These are phyloP conservation scores for Ampelomyces quisqualis DNA, from an alignment of 2,329 filamentous ascomycete genomes.

Conservation along the genomic window DNA sequence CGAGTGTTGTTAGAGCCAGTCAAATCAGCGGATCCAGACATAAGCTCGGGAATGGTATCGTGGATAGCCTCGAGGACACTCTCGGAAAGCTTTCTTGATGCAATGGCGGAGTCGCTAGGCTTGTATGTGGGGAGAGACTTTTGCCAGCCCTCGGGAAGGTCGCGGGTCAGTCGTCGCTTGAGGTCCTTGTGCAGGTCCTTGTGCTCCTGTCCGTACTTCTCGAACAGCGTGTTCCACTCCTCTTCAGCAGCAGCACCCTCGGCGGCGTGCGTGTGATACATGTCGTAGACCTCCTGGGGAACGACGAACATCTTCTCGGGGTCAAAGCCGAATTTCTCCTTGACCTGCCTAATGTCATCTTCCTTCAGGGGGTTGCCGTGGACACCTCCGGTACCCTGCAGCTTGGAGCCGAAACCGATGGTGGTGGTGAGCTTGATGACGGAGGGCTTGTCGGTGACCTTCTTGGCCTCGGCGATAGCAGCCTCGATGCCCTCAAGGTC, in stretches of 20 bases:
- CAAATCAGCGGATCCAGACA: slow-evolving; percentile 96
- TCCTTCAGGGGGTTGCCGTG: slow-evolving; percentile 95
- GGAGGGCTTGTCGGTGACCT: slow-evolving; percentile 92
- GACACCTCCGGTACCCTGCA: slow-evolving; percentile 91
- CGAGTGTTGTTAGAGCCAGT: slow-evolving; percentile 98
- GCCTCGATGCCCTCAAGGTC: slow-evolving; percentile 85
- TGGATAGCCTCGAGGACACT: slow-evolving; percentile 87
- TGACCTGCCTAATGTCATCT: slow-evolving; percentile 90
- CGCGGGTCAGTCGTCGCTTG: slow-evolving; percentile 72
- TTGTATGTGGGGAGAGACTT: slow-evolving; percentile 91
- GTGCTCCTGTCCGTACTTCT: slow-evolving; percentile 80
- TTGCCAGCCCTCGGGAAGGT: slow-evolving; percentile 95
- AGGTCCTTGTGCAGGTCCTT: slow-evolving; percentile 79
- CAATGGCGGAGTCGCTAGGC: slow-evolving; percentile 77
- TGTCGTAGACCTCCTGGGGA: slow-evolving; percentile 90
- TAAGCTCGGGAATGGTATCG: slow-evolving; percentile 77
- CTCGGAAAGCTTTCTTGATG: slow-evolving; percentile 96
- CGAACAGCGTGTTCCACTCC: slow-evolving; percentile 92
- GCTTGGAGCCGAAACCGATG: slow-evolving; percentile 92
- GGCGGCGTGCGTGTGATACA: slow-evolving; percentile 79
- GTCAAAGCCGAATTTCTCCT: slow-evolving; percentile 95
- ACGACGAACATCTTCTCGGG: slow-evolving; percentile 90
- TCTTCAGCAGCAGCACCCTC: slow-evolving; percentile 86
- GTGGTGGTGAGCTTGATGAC: slow-evolving; percentile 96
- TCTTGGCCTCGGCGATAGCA: slow-evolving; percentile 80